Conservation (phyloP, 2,329 filamentous ascomycete species). For the Trichoderma citrinoviride region DNA sequence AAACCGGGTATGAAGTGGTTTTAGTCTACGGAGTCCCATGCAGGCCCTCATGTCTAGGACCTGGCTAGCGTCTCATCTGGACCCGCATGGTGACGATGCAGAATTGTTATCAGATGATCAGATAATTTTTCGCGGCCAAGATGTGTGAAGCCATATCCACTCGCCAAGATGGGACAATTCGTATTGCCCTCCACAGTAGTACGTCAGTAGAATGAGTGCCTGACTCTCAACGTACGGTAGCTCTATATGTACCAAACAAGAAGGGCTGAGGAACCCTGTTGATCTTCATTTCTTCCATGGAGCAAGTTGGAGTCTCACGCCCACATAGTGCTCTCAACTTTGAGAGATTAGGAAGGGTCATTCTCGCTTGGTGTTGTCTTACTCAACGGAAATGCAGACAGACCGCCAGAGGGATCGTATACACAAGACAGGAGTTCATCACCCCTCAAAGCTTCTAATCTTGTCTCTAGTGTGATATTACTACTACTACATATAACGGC, state of each 20-base stretch:
- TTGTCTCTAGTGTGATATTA: background rate
- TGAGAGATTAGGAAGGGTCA: background rate
- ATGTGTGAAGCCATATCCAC: background rate
- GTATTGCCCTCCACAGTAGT: background rate
- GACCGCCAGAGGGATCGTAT: background rate
- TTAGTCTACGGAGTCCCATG: background rate
- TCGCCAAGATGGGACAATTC: background rate
- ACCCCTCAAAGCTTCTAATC: background rate
- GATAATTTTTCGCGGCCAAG: conserved; percentile 9
- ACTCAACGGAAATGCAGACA: background rate
- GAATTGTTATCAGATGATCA: conserved; percentile 20
- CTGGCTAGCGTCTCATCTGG: background rate
- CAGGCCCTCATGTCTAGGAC: background rate
- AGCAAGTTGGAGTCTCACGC: background rate
- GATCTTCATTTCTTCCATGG: background rate
- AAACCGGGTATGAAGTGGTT: background rate
- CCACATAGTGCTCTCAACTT: background rate
- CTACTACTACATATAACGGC: background rate
- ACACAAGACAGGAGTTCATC: background rate
- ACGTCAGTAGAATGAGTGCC: too few relatives aligned
- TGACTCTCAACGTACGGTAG: too few relatives aligned
- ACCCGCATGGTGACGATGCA: background rate
- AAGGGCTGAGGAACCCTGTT: background rate
- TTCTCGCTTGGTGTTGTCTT: background rate
- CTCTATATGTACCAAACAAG: too few relatives aligned